phyloP scores from a whole-genome alignment of 345 rosid species.

The Gossypium australe region DNA sequence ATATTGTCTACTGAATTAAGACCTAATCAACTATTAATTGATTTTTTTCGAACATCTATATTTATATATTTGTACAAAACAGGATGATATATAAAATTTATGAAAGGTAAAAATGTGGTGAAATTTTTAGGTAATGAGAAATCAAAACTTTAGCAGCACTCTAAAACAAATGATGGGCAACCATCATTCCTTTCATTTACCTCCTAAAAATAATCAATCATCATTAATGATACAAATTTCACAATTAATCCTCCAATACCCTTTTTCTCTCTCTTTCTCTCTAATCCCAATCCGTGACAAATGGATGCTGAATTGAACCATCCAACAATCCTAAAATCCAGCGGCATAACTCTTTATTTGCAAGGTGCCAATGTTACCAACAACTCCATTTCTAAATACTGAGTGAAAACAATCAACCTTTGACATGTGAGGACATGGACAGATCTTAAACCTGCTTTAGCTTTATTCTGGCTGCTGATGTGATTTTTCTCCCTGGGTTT shows the following conservation, averaged over 20 bases:
- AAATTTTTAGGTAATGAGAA: background rate
- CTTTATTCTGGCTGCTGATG: background rate
- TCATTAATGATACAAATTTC: background rate
- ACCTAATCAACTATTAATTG: too few species aligned
- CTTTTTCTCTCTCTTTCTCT: background rate
- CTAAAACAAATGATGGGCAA: too few species aligned
- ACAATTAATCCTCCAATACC: background rate
- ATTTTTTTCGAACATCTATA: too few species aligned
- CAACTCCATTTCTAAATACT: background rate
- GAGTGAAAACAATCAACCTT: background rate
- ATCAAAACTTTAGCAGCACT: background rate
- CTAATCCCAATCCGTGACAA: background rate
- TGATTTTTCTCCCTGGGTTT: background rate
- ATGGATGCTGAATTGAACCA: background rate
- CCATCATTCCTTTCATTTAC: background rate
- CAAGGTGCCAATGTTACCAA: background rate
- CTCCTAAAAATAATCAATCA: background rate
- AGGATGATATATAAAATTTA: too few species aligned
- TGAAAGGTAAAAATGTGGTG: too few species aligned
- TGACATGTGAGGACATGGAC: background rate
- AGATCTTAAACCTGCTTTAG: conserved; percentile 2
- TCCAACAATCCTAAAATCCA: background rate
- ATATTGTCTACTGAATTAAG: too few species aligned
- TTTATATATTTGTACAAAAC: too few species aligned
- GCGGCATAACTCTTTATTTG: background rate